Base-by-base conservation (phyloP, 1,139 yeast genomes). In the Nakaseomyces delphensis region DNA sequence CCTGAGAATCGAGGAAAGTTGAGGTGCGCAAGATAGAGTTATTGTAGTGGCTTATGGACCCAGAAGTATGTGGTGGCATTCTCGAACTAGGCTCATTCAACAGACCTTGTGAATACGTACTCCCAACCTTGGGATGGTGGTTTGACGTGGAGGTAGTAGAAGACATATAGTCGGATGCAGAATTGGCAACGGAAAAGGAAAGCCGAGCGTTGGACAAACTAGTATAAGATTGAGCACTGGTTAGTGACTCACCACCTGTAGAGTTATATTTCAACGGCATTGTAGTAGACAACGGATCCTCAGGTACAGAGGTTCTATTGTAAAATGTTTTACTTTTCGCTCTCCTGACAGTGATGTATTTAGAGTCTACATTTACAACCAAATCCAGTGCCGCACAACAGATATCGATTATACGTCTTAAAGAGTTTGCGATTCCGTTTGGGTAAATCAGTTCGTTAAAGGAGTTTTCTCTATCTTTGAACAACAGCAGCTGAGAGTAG, bases 401-500 rank as follows among this genome's bases (percentile, higher is more conserved):
- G 14, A 63, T 56, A 28, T 67, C 64, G 15, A 68, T 60, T n/a
- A 69, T 69, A 52, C 83, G 76, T 52, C 86, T 73, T 56, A 83
- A 94, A 43, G 62, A 64, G 31, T 78, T 69, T 28, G 76, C 66
- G 53, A 86, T 66, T 21, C 76, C 70, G 7, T 73, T 71, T 51
- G 72, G 83, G 67, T 71, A 84, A 2, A 83, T 84, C 57, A 86
- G 67, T 61, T 86, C 96, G 46, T 66, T 69, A 48, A 73, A 71
- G 15, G 68, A 60, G 49, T 75, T 76, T 40, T 76, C 71, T 50
- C 70, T 68, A 55, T 87, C 96, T 55, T 87, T 77, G 66, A 85
- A 91, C 41, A 86, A 69, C 43, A 87, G 67, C 55, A 91, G 71
- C 56, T 85, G 94, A 9, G 95, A 73, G 64, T 85, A 91, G 44